Conservation (phyloP, 805 yeast species). For the Tetrapisispora pingtungensis region DNA sequence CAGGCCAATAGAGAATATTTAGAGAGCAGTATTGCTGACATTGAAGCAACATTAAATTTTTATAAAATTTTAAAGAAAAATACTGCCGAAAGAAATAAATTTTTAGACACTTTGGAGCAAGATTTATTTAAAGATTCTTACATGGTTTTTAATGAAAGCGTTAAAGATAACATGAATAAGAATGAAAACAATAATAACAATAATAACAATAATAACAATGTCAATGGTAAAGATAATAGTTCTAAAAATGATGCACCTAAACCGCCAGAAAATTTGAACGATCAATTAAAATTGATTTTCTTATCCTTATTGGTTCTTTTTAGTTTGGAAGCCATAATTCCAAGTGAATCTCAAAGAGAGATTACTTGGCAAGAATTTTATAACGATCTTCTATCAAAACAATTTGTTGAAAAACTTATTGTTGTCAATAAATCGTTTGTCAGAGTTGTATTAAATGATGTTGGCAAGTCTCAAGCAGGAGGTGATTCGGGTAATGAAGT, state of each 20-base stretch:
- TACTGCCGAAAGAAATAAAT: neutral
- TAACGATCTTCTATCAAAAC: conserved; percentile 60
- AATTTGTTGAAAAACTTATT: conserved; percentile 59
- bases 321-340: conserved; percentile 23
- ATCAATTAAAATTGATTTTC: conserved; percentile 29
- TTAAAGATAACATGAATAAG: conserved; percentile 9
- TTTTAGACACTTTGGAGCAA: no score
- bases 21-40: neutral
- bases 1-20: conserved; percentile 6
- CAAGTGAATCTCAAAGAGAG: conserved; percentile 36
- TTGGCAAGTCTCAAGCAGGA: conserved; percentile 42
- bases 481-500: conserved; percentile 20
- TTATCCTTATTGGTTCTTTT: conserved; percentile 27
- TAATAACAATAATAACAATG: neutral
- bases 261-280: conserved; percentile 24
- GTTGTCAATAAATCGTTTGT: conserved; percentile 74
- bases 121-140: neutral
- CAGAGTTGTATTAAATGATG: conserved; percentile 54
- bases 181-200: conserved; percentile 7
- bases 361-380: conserved; percentile 91
- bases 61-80: neutral
- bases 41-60: neutral
- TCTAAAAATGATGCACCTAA: neutral
- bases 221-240: conserved; percentile 5
- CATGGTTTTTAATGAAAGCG: neutral